Evolutionary conservation across 1,139 yeast genomes (phyloP).

Genomic region (Arxiozyma telluris): DNA sequence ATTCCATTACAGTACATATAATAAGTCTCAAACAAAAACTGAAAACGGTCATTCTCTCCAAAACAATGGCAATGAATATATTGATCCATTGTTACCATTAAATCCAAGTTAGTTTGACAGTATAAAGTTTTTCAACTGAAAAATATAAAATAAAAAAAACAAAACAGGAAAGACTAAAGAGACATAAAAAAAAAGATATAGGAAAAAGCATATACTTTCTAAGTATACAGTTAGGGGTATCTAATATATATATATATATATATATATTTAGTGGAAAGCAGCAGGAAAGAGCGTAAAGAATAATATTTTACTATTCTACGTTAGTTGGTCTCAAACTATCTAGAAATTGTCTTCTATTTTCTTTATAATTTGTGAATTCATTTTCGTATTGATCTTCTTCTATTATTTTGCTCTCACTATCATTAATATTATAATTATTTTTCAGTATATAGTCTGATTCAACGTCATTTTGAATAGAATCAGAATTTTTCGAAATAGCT

Average conservation of each 20-base stretch:
- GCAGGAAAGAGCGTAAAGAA: background rate
- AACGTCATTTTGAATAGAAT: conserved; percentile 6
- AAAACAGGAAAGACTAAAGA: background rate
- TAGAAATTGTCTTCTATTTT: conserved; percentile 33
- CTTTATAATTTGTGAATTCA: conserved; percentile 35
- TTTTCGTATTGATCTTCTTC: conserved; percentile 38
- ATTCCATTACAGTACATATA: background rate
- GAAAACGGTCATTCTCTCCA: conserved; percentile 16
- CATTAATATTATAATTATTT: conserved; percentile 31
- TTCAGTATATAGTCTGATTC: conserved; percentile 16
- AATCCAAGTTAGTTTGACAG: conserved; percentile 30
- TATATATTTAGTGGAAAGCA: too few species aligned
- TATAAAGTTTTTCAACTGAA: background rate
- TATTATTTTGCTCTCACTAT: conserved; percentile 28
- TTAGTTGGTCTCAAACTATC: conserved; percentile 31
- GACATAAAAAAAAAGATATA: too few species aligned
- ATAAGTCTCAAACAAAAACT: conserved; percentile 5
- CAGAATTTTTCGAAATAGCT: background rate
- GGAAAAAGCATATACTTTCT: too few species aligned
- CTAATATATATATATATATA: background rate
- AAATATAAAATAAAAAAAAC: background rate
- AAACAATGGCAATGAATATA: conserved; percentile 9
- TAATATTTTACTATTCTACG: background rate
- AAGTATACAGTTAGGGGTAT: background rate
- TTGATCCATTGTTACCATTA: conserved; percentile 27